Evolutionary conservation across 257 asterid species (phyloP), one percentile per base, ranked within the genome.

Genomic region (Orobanche coerulescens): DNA sequence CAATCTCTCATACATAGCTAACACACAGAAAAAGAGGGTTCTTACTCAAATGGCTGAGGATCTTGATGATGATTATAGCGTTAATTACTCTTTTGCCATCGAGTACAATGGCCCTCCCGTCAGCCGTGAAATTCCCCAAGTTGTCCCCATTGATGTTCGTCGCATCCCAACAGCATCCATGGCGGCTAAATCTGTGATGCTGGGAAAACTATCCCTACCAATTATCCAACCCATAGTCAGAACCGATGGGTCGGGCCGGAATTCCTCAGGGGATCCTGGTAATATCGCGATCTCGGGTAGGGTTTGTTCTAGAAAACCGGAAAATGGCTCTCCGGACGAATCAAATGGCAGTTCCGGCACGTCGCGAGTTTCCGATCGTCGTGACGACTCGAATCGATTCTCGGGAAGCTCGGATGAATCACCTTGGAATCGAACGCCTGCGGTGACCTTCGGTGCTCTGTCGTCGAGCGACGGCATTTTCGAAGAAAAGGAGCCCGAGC

Each of bases 41-140:
- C 55, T 19, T 61, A 64, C n/a, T 39, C 65, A 43, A 33, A 58
- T 70, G 63, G 9, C 43, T 4, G 82, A 68, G 44, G 78, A 73
- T 50, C 69, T 23, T 49, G 81, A 74, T 13, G 79, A 72, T 33
- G 83, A 79, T n/a, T 58, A 62, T 51, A 73, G 73, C 51, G 70
- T 74, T 69, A 89, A 92, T n/a, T 93, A 86, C 75, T 89, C 99
- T 2, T 81, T 89, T 49, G 99, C 97, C 23, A 36, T 76, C 55
- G 99, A 86, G 79, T 89, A 89, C 69, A 72, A 69, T 53, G 99
- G 99, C 15, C 97, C 97, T 65, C 90, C 89, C 0, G 76, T 93
- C 39, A 69, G 75, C 52, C 79, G 80, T 36, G 92, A 82, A 14
- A 76, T 93, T 71, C 99, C 97, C 26, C 79, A 74, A 64, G 81